These are phyloP conservation scores for Yamadazyma olivae DNA, from an alignment of 805 yeast species.

Conservation along the genomic window DNA sequence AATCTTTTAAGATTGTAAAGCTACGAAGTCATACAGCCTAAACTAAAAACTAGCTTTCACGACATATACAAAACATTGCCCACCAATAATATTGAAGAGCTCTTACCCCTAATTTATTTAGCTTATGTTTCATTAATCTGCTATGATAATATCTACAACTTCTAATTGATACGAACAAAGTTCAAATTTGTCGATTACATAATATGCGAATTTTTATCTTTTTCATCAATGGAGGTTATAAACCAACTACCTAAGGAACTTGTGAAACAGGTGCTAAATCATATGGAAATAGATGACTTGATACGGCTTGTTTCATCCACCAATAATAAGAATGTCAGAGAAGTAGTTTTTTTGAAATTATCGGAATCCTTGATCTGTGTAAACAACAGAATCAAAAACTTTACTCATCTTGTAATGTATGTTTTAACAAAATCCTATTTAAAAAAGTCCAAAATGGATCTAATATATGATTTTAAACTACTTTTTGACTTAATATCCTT, in stretches of 20 bases:
- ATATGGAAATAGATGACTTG: constrained; percentile 7
- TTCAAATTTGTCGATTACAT: too few species aligned
- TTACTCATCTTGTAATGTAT: constrained; percentile 16
- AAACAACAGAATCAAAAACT: constrained; percentile 13
- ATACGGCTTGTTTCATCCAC: background rate
- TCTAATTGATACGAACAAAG: too few species aligned
- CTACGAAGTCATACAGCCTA: too few species aligned
- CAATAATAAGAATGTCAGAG: background rate
- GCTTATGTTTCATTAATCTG: too few species aligned
- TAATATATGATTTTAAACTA: constrained; percentile 5
- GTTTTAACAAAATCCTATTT: constrained; percentile 14
- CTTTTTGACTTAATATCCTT: constrained; percentile 6
- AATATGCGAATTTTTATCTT: too few species aligned
- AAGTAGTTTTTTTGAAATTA: background rate
- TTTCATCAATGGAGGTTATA: constrained; percentile 5
- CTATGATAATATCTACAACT: too few species aligned
- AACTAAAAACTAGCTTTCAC: too few species aligned
- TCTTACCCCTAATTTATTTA: too few species aligned
- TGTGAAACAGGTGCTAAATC: constrained; percentile 3
- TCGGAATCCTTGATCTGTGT: constrained; percentile 3
- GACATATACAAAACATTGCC: too few species aligned
- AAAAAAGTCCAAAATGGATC: constrained; percentile 7
- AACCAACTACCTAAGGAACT: constrained; percentile 10
- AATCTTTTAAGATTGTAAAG: too few species aligned
- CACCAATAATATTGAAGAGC: too few species aligned